A percentile compares a stretch with the other conserved stretches of the same genome.
Conservation (phyloP, 2,329 filamentous ascomycete species). For the Pyricularia sp. region DNA sequence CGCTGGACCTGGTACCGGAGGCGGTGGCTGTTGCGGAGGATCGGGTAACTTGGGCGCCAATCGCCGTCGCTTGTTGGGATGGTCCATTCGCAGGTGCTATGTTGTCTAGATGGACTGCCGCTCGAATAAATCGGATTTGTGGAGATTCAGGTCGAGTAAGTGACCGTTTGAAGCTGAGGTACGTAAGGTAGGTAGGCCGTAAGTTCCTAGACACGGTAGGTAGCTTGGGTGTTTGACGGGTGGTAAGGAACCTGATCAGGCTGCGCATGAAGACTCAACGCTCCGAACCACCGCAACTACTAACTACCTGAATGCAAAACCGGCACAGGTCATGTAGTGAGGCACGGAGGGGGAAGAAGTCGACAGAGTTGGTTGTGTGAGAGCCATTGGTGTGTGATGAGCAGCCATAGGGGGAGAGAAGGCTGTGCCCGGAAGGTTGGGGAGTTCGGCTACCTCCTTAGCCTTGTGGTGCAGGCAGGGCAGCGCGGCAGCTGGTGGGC, state of each 20-base stretch:
- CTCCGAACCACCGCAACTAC: not conserved
- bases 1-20: constrained; percentile 3
- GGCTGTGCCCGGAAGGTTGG: not conserved
- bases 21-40: constrained; percentile 7
- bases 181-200: not conserved
- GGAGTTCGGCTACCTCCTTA: not conserved
- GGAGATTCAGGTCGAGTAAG: not conserved
- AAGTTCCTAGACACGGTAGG: not conserved
- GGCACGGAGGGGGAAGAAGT: not conserved
- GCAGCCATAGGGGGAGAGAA: not conserved
- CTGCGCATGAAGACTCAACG: not conserved
- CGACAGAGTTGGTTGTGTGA: not conserved
- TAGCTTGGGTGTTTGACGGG: not conserved
- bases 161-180: not conserved
- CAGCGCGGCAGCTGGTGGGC: not conserved
- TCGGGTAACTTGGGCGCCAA: constrained; percentile 16
- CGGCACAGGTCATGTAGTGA: not conserved
- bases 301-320: not conserved
- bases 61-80: constrained; percentile 15
- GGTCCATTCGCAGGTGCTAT: constrained; percentile 11
- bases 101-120: not conserved
- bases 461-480: not conserved
- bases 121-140: not conserved
- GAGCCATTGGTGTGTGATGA: not conserved
- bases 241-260: not conserved